Evolutionary conservation across 345 rosid genomes (phyloP), one percentile per base, ranked within the genome.

Genomic region (Salix brachista): DNA sequence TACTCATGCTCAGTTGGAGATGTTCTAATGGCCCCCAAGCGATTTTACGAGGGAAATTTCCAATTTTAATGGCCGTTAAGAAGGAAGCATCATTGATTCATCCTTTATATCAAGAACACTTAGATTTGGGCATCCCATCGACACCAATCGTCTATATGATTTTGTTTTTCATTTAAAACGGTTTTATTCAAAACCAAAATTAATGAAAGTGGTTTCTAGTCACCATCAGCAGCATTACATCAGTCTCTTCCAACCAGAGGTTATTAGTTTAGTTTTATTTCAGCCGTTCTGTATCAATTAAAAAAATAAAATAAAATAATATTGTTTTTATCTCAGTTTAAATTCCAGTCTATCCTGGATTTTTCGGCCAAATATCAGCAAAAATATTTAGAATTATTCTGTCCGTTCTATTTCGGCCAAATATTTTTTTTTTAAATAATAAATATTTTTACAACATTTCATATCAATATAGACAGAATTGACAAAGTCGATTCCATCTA

Each of bases 381-480:
- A 4, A 4, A 32, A 32, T 0, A 4, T 32, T 4, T 32, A 0
- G 0, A 32, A 32, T 30, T 30, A 1, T 30, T 30, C 4, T 0
- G 32, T 0, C 32, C 0, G 0, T 30, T 30, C 0, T 30, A 0
- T 30, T 30, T 30, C 4, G 32, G 4, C 32, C 0, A 30, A 30
- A 30, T 30, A 30, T 0, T 30, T 3, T 4, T 30, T 30, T 30
- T 3, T 32, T 0, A 32, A 32, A 32, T 32, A 32, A 32, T 32
- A 4, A 32, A 32, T 32, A 32, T 0, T 32, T 32, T 32, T 32
- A 32, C 34, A 32, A 32, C 34, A 26, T 26, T 1, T 26, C 28
- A 26, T 26, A 26, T 26, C 28, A 26, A 26, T 26, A 26, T 26
- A 26, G 1, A 26, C 28, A 26, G 28, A 26, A 30, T 30, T 3